phyloP scores from a whole-genome alignment of 2,329 filamentous ascomycete species.

The Scytalidium lignicola region DNA sequence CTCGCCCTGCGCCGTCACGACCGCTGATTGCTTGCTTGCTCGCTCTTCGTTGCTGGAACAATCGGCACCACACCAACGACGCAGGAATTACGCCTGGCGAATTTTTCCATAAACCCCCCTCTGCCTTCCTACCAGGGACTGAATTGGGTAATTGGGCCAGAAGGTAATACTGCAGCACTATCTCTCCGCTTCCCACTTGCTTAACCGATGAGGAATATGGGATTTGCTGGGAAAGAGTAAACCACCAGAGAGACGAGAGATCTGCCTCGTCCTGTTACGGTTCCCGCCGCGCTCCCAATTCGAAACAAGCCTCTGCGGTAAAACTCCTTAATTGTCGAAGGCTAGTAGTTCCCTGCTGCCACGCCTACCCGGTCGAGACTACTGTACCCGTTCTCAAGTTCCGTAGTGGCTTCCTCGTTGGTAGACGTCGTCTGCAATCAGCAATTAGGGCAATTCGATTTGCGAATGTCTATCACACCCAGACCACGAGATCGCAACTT shows the following conservation, averaged over 20 bases:
- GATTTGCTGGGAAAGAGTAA: background rate
- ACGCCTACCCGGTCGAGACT: no score
- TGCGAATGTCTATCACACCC: slow-evolving; percentile 15
- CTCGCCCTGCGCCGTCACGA: background rate
- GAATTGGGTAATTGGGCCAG: background rate
- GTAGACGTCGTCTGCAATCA: background rate
- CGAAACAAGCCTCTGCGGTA: no score
- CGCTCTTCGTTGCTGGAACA: background rate
- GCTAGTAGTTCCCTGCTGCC: no score
- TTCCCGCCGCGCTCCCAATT: no score
- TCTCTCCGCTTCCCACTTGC: background rate
- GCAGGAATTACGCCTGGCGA: background rate
- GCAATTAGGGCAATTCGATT: background rate
- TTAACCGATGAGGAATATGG: background rate
- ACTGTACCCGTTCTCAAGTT: background rate
- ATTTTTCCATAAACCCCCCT: background rate
- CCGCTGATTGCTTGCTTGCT: background rate
- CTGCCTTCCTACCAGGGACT: background rate
- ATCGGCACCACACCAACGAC: background rate
- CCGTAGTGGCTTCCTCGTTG: background rate
- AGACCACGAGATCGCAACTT: slow-evolving; percentile 15
- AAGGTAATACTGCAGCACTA: background rate
- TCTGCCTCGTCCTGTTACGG: no score
- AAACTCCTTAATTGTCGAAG: no score
- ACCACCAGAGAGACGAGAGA: no score